Evolutionary conservation across 495 filamentous ascomycete species (phyloP), one percentile per base, ranked within the genome.

Genomic region (Pyronema domesticum): DNA sequence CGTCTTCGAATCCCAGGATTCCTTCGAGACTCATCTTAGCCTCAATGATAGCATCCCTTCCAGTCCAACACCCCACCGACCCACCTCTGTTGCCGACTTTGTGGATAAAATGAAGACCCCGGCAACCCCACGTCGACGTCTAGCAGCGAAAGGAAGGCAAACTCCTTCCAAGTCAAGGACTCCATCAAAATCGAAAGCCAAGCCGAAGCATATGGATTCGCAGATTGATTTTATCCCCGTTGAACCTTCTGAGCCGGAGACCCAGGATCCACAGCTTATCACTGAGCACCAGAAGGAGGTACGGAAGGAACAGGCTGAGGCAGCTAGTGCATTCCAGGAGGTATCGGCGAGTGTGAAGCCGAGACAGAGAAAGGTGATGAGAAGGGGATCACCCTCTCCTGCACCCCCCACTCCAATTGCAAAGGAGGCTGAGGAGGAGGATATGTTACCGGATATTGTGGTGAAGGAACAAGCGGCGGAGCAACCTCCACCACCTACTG

Each of bases 231-330:
- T 89, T 59, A 76, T 79, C 6, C 65, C 79, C 0, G 78, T 89
- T 47, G 74, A 76, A 9, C 76, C 75, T 3, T 77, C 80, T 0
- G 56, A 59, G 8, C 58, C 58, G 2, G 59, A 62, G 9, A 58
- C 56, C 3, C 57, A 72, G 30, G 78, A 84, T 30, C 81, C 80
- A 3, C 83, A 85, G 58, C 60, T 79, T 3, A 65, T 89, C 37
- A 91, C 85, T 0, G 81, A 85, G 46, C 79, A 76, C 17, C 86
- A 87, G 61, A 79, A 74, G 55, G 84, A 87, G 57, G 74, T 83
- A 9, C 75, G 74, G 37, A 79, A 82, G 63, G 68, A 78, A 42
- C 78, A 91, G 67, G 71, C 69, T 36, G 67, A 64, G 6, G 80
- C 82, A 53, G 74, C 78, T 13, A 78, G 76, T n/a, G 73, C 93